Percentiles rank a stretch among this genome's conserved stretches.
phyloP scores from a whole-genome alignment of 371 early-diverging fungal genomes.

The Nematocida minor region DNA sequence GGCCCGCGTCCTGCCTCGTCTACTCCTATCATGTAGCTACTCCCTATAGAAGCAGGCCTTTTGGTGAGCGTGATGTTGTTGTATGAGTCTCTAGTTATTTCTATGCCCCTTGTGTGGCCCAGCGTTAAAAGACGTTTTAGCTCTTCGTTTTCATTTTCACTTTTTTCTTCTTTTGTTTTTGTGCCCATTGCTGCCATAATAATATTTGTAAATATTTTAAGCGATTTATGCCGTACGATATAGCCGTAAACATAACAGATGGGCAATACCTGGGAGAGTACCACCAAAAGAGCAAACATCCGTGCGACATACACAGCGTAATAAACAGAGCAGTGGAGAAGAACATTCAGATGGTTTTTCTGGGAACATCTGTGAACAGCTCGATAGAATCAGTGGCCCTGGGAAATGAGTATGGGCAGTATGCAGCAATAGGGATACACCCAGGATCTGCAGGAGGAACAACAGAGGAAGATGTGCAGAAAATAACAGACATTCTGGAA shows the following conservation, averaged over 20 bases:
- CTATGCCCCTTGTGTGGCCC: background rate
- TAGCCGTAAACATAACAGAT: conserved; percentile 51
- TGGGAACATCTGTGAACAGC: background rate
- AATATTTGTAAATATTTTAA: conserved; percentile 4
- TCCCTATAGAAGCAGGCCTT: background rate
- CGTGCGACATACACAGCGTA: conserved; percentile 5
- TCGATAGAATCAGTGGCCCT: conserved; percentile 9
- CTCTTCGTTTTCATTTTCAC: background rate
- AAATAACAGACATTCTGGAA: conserved; percentile 1
- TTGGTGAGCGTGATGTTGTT: conserved; percentile 21
- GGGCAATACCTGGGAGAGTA: conserved; percentile 40
- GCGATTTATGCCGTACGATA: conserved; percentile 37
- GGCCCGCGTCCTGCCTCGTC: conserved; percentile 99
- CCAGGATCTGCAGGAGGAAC: background rate
- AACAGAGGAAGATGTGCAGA: background rate
- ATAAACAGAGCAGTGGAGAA: background rate
- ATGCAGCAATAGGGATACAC: conserved; percentile 23
- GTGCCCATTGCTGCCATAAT: background rate
- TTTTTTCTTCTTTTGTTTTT: background rate
- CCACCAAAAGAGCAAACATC: conserved; percentile 3
- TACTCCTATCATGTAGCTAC: conserved; percentile 71
- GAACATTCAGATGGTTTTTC: conserved; percentile 29
- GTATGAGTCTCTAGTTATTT: conserved; percentile 16
- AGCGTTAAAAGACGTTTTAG: background rate
- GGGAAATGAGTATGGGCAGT: conserved; percentile 14